Percentiles rank a stretch among this genome's conserved stretches.
Evolutionary conservation across 345 rosid genomes (phyloP).

Genomic region (Heritiera fomes): DNA sequence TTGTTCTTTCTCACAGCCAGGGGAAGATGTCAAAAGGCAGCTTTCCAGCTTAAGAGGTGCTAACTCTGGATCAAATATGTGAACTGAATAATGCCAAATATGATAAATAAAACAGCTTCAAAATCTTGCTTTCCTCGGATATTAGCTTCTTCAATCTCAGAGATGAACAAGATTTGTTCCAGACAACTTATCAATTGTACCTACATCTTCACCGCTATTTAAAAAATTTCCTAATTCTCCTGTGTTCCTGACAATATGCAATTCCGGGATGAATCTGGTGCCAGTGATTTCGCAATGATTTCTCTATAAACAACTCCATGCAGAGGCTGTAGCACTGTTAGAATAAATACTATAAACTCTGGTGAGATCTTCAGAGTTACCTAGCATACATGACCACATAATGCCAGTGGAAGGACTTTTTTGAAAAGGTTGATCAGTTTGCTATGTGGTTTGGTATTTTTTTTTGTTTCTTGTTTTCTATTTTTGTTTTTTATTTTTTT

Average conservation of each 20-base stretch:
- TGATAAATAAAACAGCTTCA: background rate
- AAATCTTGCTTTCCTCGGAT: background rate
- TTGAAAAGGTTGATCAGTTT: too few species aligned
- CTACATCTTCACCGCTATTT: too few species aligned
- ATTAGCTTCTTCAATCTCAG: background rate
- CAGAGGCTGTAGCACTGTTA: conserved; percentile 34
- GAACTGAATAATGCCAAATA: background rate
- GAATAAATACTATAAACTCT: conserved; percentile 53
- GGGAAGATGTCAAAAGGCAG: background rate
- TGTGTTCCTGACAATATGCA: background rate
- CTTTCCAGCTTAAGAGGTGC: background rate
- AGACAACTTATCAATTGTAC: background rate
- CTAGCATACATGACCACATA: conserved; percentile 75
- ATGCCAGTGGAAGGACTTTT: conserved; percentile 46
- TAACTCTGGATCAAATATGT: too few species aligned
- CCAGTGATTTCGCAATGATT: background rate
- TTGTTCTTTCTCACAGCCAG: background rate
- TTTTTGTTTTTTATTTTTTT: too few species aligned
- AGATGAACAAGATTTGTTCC: background rate
- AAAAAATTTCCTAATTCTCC: too few species aligned
- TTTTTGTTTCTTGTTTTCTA: too few species aligned
- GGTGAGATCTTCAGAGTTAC: conserved; percentile 65
- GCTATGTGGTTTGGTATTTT: too few species aligned
- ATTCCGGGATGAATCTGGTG: background rate
- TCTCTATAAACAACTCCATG: conserved; percentile 16